Conservation (phyloP, 1,284 basidiomycete species). For the Sporisorium scitamineum region DNA sequence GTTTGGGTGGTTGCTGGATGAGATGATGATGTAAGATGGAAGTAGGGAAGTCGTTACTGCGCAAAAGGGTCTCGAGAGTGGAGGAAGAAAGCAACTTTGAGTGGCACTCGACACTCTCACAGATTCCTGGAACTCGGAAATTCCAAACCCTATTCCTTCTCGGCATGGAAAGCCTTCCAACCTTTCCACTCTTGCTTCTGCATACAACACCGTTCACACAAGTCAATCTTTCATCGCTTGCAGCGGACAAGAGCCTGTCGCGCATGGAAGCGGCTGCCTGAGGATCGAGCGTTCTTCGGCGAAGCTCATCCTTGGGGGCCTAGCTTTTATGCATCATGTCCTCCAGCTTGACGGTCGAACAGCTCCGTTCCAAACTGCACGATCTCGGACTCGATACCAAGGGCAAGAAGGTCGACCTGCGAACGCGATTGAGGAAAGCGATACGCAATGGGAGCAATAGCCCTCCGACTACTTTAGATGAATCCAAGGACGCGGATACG, state of each 20-base stretch:
- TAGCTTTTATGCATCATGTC: conserved; percentile 18
- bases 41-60: conserved; percentile 9
- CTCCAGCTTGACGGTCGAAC: conserved; percentile 42
- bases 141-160: neutral
- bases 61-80: conserved; percentile 18
- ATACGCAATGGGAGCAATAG: conserved; percentile 30
- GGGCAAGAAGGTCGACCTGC: conserved; percentile 64
- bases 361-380: conserved; percentile 50
- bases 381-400: conserved; percentile 62
- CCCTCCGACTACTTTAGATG: neutral
- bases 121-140: conserved; percentile 33
- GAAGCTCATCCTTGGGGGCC: conserved; percentile 48
- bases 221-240: neutral
- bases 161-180: neutral
- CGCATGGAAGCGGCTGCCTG: conserved; percentile 27
- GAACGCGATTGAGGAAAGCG: conserved; percentile 48
- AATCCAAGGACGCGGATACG: neutral
- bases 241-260: neutral
- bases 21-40: conserved; percentile 5
- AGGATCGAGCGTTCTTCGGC: conserved; percentile 25
- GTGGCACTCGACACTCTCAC: conserved; percentile 2
- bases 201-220: neutral
- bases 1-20: too few relatives aligned
- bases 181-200: neutral
- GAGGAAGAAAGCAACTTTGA: conserved; percentile 17